A percentile compares a stretch with the other conserved stretches of the same genome.
phyloP scores from a whole-genome alignment of 1,139 yeast species.

The Magnusiomyces sp. region DNA sequence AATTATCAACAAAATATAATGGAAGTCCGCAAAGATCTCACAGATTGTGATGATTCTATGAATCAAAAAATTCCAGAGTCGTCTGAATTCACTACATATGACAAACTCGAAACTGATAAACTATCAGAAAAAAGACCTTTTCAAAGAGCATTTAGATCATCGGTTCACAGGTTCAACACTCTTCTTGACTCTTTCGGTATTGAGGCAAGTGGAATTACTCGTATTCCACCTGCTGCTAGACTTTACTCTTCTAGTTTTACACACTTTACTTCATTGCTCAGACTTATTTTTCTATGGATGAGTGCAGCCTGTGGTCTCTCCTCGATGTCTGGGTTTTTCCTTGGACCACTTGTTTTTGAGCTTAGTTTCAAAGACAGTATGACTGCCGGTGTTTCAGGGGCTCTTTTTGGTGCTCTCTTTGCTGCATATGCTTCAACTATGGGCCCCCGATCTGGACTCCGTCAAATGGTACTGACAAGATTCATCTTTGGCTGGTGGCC shows the following conservation, averaged over 20 bases:
- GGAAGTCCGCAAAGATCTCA: too few species aligned
- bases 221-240: constrained; percentile 45
- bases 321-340: constrained; percentile 71
- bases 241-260: constrained; percentile 26
- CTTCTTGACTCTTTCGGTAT: constrained; percentile 49
- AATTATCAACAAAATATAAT: too few species aligned
- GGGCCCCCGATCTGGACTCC: constrained; percentile 83
- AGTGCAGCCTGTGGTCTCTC: constrained; percentile 81
- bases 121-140: too few species aligned
- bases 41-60: too few species aligned
- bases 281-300: constrained; percentile 70
- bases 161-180: constrained; percentile 39
- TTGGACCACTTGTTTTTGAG: constrained; percentile 64
- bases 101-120: too few species aligned
- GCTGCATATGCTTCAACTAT: constrained; percentile 71
- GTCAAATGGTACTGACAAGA: constrained; percentile 80
- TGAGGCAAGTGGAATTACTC: constrained; percentile 74
- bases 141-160: constrained; percentile 42
- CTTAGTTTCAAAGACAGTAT: constrained; percentile 57
- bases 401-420: constrained; percentile 56
- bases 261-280: constrained; percentile 30
- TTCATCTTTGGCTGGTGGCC: constrained; percentile 78
- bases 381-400: constrained; percentile 53
- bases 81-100: neutral
- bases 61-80: too few species aligned